Base-by-base conservation (phyloP, 1,284 basidiomycete species). In the Rhodotorula sp. region DNA sequence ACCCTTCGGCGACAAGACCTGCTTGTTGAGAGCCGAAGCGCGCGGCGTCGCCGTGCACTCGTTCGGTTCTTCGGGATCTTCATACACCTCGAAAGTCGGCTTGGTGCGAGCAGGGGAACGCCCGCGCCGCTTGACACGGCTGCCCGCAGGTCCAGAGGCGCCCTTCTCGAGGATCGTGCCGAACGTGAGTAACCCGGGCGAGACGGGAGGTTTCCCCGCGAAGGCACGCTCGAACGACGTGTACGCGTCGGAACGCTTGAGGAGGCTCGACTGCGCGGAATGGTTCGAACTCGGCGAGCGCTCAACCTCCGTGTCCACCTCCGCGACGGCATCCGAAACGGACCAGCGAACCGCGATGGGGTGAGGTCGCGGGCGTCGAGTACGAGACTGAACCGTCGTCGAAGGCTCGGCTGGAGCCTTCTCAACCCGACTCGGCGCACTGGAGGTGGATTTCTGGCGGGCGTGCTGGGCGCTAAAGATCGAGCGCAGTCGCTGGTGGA, bases 161-260 rank as follows among this genome's bases (percentile, higher is more conserved):
- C 62, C 54, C 10, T 49, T 33, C 15, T 30, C 22, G 18, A 64
- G 59, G 17, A 69, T 24, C 24, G 56, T 53, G 26, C 29, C 62
- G 18, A 65, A 64, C 20, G 48, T 45, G 42, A 15, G 14, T 6
- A 61, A 42, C 17, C 44, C 58, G 1, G 67, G 62, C 17, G 60
- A 42, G 24, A 61, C 53, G 33, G 70, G 66, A 3, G 54, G 46
- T 30, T 51, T 26, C 3, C 58, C 67, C 15, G 53, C 30, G 24
- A 68, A 53, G 14, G 67, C 67, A 26, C 67, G 60, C 4, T 53
- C 58, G 57, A 72, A 45, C 12, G 70, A 69, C 26, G 51, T 51
- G 55, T 68, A 66, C 2, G 62, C 70, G 18, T 33, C 55, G 44
- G 70, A 72, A 22, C 70, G 55, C 48, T 63, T 72, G 26, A 72